Evolutionary conservation across 83 land plant genomes (phyloP), one percentile per base, ranked within the genome.

Genomic region (Picea abies): DNA sequence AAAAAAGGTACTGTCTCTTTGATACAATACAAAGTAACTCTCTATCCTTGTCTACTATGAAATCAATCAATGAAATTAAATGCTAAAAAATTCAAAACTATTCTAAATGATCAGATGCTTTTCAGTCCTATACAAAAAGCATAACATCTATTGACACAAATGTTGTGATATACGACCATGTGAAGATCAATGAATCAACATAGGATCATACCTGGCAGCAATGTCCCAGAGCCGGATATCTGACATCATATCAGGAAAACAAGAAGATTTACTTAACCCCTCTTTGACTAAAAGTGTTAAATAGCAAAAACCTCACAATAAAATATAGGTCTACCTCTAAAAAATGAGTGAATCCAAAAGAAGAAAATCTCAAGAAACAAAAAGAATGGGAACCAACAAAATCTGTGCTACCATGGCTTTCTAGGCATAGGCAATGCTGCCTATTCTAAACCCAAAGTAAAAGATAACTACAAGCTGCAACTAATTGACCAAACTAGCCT

Each of bases 201-300:
- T 75, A 3, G 26, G 49, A 64, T 29, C 26, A 23, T 85, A 96
- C 98, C 97, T 90, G 76, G 83, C 81, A 26, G 98, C 92, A 19
- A 97, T 80, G 85, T 97, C 98, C 99, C 99, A 97, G 11, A 97
- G 95, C 60, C 96, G 92, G 76, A 97, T 93, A 82, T 97, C 99
- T 96, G 96, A 79, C 81, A 56, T 14, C 61, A 60, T 6, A 47
- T 63, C 32, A 80, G 60, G 29, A 65, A 80, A 66, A 80, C 11
- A 12, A 12, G 49, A 22, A 49, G 23, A 39, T n/a, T 75, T 26
- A 75, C n/a, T 75, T 26, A 49, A 8, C 19, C 35, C 23, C 76
- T 75, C 76, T 75, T 75, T 75, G 58, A 47, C 49, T 75, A 47
- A 0, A 41, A 49, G 58, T 56, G 17, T 9, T 20, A 39, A 71